Percentiles rank a stretch among this genome's conserved stretches.
phyloP scores from a whole-genome alignment of 345 rosid genomes.

The Conringia planisiliqua region DNA sequence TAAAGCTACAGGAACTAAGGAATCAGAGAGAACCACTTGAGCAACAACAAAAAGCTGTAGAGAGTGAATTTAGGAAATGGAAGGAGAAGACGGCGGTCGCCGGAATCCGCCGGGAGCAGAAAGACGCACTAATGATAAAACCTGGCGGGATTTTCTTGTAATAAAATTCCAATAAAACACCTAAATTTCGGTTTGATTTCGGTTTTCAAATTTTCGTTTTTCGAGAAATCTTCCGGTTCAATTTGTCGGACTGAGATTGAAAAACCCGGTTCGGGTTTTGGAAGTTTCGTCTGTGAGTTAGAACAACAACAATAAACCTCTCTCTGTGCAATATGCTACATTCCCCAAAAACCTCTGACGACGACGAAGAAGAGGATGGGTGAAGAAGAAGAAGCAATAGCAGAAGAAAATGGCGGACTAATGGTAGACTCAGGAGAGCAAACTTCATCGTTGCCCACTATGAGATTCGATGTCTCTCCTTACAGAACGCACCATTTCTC shows the following conservation, averaged over 20 bases:
- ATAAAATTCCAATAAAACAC: slow-evolving; percentile 14
- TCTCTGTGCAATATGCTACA: neutral
- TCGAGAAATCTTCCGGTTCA: neutral
- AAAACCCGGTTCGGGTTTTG: slow-evolving; percentile 9
- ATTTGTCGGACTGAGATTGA: neutral
- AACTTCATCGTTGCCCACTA: slow-evolving; percentile 46
- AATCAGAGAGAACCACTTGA: neutral
- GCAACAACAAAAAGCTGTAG: neutral
- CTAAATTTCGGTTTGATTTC: slow-evolving; percentile 19
- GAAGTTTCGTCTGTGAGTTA: neutral
- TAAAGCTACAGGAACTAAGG: neutral
- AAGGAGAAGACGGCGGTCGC: slow-evolving; percentile 12
- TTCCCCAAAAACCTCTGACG: neutral
- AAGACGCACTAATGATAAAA: neutral
- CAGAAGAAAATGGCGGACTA: slow-evolving; percentile 29
- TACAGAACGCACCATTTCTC: slow-evolving; percentile 62
- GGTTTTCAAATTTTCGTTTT: neutral
- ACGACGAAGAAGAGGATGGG: slow-evolving; percentile 16
- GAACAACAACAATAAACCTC: neutral
- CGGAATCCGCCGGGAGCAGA: slow-evolving; percentile 24
- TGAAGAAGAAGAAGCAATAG: slow-evolving; percentile 24
- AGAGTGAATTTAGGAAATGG: neutral
- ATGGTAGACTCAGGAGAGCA: slow-evolving; percentile 30
- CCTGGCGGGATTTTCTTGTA: slow-evolving; percentile 33
- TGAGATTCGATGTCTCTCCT: slow-evolving; percentile 66